phyloP scores from a whole-genome alignment of 2,329 filamentous ascomycete species.

The Bretziella fagacearum region DNA sequence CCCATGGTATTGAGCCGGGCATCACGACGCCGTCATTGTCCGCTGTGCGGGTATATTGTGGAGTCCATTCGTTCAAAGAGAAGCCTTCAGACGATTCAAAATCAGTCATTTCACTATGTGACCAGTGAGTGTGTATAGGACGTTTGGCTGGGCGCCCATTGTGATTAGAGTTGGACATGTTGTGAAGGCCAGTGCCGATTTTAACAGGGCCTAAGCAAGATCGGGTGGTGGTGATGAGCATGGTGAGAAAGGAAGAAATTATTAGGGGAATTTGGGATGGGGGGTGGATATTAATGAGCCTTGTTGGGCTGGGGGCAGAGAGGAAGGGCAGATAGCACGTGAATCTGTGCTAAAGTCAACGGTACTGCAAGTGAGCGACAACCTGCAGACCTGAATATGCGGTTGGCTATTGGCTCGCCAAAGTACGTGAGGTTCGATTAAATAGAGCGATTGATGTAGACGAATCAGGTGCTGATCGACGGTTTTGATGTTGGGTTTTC shows the following conservation, averaged over 20 bases:
- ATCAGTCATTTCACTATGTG: background rate
- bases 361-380: too few species aligned
- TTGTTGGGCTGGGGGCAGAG: too few species aligned
- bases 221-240: background rate
- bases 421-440: too few species aligned
- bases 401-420: too few species aligned
- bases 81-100: slow-evolving; percentile 6
- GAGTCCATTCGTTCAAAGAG: slow-evolving; percentile 4
- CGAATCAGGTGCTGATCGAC: too few species aligned
- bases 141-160: background rate
- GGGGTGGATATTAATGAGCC: too few species aligned
- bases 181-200: background rate
- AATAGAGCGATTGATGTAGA: too few species aligned
- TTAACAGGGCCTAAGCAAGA: background rate
- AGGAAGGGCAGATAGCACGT: too few species aligned
- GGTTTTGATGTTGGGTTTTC: too few species aligned
- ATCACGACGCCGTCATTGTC: background rate
- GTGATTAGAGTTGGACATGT: background rate
- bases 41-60: background rate
- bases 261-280: too few species aligned
- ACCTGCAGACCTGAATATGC: too few species aligned
- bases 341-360: too few species aligned
- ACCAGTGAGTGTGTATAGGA: background rate
- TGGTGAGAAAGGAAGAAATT: background rate
- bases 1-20: background rate